Evolutionary conservation across 2,329 filamentous ascomycete genomes (phyloP).

Genomic region (Xylariaceae sp.): DNA sequence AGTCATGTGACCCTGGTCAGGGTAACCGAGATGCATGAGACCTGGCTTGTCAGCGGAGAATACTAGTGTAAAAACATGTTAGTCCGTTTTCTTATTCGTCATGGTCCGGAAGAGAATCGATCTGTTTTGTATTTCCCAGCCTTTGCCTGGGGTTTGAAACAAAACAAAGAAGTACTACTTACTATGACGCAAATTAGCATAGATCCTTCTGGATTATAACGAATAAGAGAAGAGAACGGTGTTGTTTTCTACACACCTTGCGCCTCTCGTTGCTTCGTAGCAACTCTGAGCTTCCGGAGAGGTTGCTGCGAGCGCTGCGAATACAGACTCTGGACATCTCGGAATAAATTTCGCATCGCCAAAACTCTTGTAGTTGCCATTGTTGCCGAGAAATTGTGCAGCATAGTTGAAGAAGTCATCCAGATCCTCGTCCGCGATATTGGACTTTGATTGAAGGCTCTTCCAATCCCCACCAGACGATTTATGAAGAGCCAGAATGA

Average conservation of each 20-base stretch:
- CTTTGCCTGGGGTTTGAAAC: no score
- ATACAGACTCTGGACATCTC: slow-evolving; percentile 60
- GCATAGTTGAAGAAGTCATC: slow-evolving; percentile 73
- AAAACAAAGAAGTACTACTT: no score
- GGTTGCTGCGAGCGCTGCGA: slow-evolving; percentile 62
- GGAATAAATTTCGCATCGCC: slow-evolving; percentile 84
- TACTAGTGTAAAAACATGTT: no score
- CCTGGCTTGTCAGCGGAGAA: slow-evolving; percentile 64
- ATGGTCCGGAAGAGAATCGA: no score
- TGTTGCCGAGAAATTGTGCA: slow-evolving; percentile 75
- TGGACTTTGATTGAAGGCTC: slow-evolving; percentile 60
- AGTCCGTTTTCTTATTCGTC: no score
- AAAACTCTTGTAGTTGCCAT: slow-evolving; percentile 84
- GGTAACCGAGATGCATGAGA: slow-evolving; percentile 73
- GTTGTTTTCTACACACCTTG: no score
- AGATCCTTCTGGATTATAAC: no score
- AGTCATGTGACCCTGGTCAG: slow-evolving; percentile 72
- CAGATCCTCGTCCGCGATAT: slow-evolving; percentile 62
- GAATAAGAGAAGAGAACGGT: no score
- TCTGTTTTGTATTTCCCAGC: no score
- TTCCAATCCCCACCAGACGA: slow-evolving; percentile 69
- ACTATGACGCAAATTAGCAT: no score
- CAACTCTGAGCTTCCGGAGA: slow-evolving; percentile 59
- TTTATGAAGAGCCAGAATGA: slow-evolving; percentile 72
- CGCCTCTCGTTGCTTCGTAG: slow-evolving; percentile 67